phyloP scores from a whole-genome alignment of 2,329 filamentous ascomycete species.

The Fusarium burgessii region DNA sequence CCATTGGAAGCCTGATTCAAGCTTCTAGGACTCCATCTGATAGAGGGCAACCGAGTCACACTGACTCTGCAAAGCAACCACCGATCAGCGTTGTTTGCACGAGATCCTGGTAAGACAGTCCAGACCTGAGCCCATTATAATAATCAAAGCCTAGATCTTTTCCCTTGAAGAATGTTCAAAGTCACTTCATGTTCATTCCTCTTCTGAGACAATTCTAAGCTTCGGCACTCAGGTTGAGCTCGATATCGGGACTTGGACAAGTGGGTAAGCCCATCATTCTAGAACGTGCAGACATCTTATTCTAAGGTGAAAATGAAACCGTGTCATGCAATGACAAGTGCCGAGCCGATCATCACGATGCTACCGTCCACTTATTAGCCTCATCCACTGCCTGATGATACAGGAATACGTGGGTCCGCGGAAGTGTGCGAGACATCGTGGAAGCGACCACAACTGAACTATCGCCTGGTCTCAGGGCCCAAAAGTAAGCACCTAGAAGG shows the following conservation, averaged over 20 bases:
- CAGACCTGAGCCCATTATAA: too few species aligned
- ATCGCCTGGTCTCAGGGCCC: neutral
- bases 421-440: neutral
- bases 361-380: neutral
- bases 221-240: neutral
- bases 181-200: neutral
- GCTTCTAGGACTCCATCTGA: too few species aligned
- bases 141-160: too few species aligned
- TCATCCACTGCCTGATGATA: neutral
- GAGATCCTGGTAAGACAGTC: neutral
- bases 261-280: neutral
- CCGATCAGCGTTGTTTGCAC: neutral
- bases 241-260: neutral
- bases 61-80: neutral
- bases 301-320: neutral
- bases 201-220: neutral
- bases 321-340: neutral
- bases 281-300: neutral
- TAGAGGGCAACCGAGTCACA: slow-evolving; percentile 9
- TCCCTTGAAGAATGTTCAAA: neutral
- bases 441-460: neutral
- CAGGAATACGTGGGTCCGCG: neutral
- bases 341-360: neutral
- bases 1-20: too few species aligned
- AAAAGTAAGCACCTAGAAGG: neutral